Percentiles rank a stretch among this genome's conserved stretches.
Evolutionary conservation across 768 basidiomycete genomes (phyloP).

Genomic region (Amanita polypyramis): DNA sequence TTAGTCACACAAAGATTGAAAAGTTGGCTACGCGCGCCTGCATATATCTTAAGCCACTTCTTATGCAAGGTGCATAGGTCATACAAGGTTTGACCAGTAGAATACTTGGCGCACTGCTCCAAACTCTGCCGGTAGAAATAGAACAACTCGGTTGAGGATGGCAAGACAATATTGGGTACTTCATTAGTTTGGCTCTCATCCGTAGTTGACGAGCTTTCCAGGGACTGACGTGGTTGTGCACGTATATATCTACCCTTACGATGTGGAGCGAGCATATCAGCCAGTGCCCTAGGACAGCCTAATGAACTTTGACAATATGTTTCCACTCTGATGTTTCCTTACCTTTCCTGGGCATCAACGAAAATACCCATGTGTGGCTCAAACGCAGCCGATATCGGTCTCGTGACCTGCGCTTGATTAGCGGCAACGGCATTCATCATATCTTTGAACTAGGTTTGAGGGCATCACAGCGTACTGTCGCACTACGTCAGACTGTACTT

Average conservation of each 20-base stretch:
- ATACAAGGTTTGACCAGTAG: slow-evolving; percentile 73
- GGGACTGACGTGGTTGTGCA: slow-evolving; percentile 49
- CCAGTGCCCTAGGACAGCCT: slow-evolving; percentile 50
- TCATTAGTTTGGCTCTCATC: slow-evolving; percentile 31
- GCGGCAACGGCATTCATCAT: slow-evolving; percentile 48
- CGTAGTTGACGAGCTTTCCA: slow-evolving; percentile 42
- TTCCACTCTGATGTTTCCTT: slow-evolving; percentile 11
- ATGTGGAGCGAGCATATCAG: slow-evolving; percentile 85
- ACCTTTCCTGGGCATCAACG: slow-evolving; percentile 96
- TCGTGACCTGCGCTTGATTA: slow-evolving; percentile 40
- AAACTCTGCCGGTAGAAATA: slow-evolving; percentile 94
- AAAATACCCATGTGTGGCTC: slow-evolving; percentile 90
- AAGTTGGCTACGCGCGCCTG: slow-evolving; percentile 39
- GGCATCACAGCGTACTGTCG: not conserved
- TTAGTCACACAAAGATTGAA: slow-evolving; percentile 3
- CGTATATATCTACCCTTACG: slow-evolving; percentile 34
- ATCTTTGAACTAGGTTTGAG: slow-evolving; percentile 41
- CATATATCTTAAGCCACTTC: slow-evolving; percentile 93
- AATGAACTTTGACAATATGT: not conserved
- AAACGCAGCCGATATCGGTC: slow-evolving; percentile 80
- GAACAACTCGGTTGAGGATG: slow-evolving; percentile 93
- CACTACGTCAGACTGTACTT: slow-evolving; percentile 9
- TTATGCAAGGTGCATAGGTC: slow-evolving; percentile 76
- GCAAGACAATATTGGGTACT: slow-evolving; percentile 59
- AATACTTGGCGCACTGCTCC: slow-evolving; percentile 88